Evolutionary conservation across 2,329 filamentous ascomycete genomes (phyloP).

Genomic region (Gnomoniopsis sp.): DNA sequence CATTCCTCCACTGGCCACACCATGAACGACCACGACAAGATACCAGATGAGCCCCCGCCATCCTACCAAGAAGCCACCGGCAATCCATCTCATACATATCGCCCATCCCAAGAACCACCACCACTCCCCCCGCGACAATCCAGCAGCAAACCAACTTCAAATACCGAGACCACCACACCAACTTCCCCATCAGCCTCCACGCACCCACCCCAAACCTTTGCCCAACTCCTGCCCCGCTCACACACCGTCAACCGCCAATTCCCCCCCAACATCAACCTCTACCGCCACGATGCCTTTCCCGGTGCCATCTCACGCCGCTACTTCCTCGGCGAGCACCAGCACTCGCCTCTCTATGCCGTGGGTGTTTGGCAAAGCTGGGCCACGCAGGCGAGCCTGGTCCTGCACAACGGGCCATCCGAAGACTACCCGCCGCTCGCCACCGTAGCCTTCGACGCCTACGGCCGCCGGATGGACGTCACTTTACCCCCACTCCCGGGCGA

Average conservation of each 20-base stretch:
- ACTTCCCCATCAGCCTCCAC: not conserved
- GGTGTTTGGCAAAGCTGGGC: conserved; percentile 23
- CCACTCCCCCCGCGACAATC: conserved; percentile 1
- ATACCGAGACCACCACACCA: not conserved
- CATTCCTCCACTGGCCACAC: not conserved
- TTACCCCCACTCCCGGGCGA: conserved; percentile 26
- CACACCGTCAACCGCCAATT: conserved; percentile 25
- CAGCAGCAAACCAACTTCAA: not conserved
- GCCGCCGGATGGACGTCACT: conserved; percentile 23
- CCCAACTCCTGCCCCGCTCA: conserved; percentile 2
- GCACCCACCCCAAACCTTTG: conserved; percentile 9
- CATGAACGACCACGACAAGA: conserved; percentile 8
- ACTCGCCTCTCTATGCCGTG: conserved; percentile 31
- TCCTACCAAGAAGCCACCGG: conserved; percentile 13
- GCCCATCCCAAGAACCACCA: not conserved
- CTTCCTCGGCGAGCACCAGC: conserved; percentile 29
- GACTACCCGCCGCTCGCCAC: conserved; percentile 28
- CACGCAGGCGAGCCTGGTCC: conserved; percentile 23
- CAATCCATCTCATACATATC: conserved; percentile 1
- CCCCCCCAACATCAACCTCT: conserved; percentile 31
- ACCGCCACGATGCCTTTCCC: conserved; percentile 22
- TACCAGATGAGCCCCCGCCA: conserved; percentile 10
- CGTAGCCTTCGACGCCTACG: conserved; percentile 19
- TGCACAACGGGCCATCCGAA: conserved; percentile 32
- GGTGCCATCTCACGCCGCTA: conserved; percentile 16